Base-by-base conservation (phyloP, 495 filamentous ascomycete genomes). In the Halenospora varia region DNA sequence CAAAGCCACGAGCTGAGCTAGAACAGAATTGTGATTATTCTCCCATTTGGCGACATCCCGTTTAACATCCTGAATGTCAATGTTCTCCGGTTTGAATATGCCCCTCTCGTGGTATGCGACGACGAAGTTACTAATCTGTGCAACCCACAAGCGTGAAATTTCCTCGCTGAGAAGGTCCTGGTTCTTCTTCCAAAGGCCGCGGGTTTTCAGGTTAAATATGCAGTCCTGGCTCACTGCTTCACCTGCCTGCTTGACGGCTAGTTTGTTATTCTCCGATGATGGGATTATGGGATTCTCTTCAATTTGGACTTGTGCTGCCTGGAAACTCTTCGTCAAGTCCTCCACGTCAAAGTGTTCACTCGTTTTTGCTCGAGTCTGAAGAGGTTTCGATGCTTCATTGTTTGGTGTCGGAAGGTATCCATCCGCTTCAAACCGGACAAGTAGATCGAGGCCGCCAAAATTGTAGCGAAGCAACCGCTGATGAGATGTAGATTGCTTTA, bases 181-280 rank as follows among this genome's bases (percentile, higher is more conserved):
- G 20, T 70, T 61, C 29, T 69, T 60, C 39, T 70, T 72, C 41
- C 74, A 61, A 1, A 18, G 6, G 29, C 73, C 77, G 4, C 83
- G 78, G 0, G 87, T 90, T 61, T 89, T 89, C 48, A 89, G 71
- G 53, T 88, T 85, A 61, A 89, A 82, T 17, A 87, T 68, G 9
- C 73, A 67, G 1, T 64, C 22, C 48, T 86, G 84, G 13, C 72
- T 67, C 13, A 79, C 53, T n/a, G 8, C 18, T 47, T 65, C 47
- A 4, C 23, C 15, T 23, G 19, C 26, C 22, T 42, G 56, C 10
- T 10, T 54, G 29, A 51, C 18, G 48, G 45, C 23, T 45, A 48
- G 17, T 3, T 22, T 60, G 24, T 17, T 15, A 50, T 45, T 25
- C 18, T 20, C 55, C 49, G 51, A 18, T 23, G 23, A 15, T 19